Evolutionary conservation across 768 basidiomycete genomes (phyloP), one percentile per base, ranked within the genome.

Genomic region (Pholiota microspora): DNA sequence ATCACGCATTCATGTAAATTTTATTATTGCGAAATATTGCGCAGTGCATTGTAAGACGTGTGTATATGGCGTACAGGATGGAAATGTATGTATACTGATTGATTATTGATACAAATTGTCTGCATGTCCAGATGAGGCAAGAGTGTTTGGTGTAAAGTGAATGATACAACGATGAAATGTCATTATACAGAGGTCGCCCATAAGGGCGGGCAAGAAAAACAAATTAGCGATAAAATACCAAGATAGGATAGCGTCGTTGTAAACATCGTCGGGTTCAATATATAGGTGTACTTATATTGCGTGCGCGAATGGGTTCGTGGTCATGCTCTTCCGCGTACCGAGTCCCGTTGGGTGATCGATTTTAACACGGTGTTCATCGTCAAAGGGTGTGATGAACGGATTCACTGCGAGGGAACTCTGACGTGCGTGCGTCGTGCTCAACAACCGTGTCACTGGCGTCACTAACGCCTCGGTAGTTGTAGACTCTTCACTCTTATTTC

Each of bases 331-430:
- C 62, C 77, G 69, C 56, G 69, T 63, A 59, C 62, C 66, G 18
- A 61, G 50, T 3, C 55, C 46, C 2, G 58, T 53, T 12, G 70
- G 63, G 32, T 59, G 59, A 50, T 66, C 63, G 51, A 71, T 64
- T 59, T 56, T 55, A 46, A 68, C 67, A 42, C 56, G 58, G 52
- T 80, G 75, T 64, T 88, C 86, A 63, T 89, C 88, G 67, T 91
- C 89, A 68, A 91, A 91, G 7, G 89, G 89, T 48, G 88, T 89
- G 54, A 81, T 78, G 64, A 91, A 91, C 49, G 89, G 89, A 59
- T 77, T 71, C 50, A 73, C 65, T 16, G 40, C 23, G 50, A 67
- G 64, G 42, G 63, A 58, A 32, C 77, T 75, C 59, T 73, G 67
- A 56, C 73, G 71, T 16, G 74, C 72, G 61, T 77, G 68, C 21